These are phyloP conservation scores for Coemansia pectinata DNA, from an alignment of 192 early-diverging fungal species.

Conservation along the genomic window DNA sequence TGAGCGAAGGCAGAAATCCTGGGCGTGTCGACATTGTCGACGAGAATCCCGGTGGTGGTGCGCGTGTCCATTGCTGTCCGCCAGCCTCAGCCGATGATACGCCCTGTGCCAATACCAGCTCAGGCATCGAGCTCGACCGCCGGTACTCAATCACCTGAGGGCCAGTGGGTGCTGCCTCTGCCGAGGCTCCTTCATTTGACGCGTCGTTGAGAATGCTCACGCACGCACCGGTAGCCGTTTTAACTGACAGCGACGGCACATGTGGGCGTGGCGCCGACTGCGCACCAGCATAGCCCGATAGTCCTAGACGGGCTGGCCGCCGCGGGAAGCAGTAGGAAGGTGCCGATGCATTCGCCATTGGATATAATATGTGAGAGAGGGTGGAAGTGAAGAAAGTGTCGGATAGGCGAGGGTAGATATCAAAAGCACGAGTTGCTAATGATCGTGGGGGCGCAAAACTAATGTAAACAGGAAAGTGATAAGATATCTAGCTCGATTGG, in stretches of 20 bases:
- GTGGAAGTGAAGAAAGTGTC: background rate
- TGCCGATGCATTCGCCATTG: constrained; percentile 8
- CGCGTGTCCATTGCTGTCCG: constrained; percentile 13
- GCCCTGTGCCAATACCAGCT: constrained; percentile 14
- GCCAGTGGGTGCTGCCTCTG: background rate
- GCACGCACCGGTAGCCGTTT: constrained; percentile 41
- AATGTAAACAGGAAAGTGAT: background rate
- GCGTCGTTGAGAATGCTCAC: constrained; percentile 54
- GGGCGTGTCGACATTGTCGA: constrained; percentile 25
- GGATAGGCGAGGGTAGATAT: background rate
- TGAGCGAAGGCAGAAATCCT: constrained; percentile 37
- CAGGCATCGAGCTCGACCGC: constrained; percentile 40
- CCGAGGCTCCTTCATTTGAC: constrained; percentile 6
- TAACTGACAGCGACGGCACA: constrained; percentile 46
- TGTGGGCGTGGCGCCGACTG: constrained; percentile 13
- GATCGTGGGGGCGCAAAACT: background rate
- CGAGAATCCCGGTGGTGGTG: background rate
- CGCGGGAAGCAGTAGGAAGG: constrained; percentile 7
- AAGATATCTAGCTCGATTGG: background rate
- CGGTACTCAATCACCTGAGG: constrained; percentile 22
- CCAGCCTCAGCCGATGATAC: constrained; percentile 19
- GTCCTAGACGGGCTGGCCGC: constrained; percentile 4
- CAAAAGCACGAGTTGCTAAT: background rate
- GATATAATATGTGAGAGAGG: background rate
- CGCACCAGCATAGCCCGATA: constrained; percentile 2